Base-by-base conservation (phyloP, 306 rosid genomes). In the Carpinus viminea region DNA sequence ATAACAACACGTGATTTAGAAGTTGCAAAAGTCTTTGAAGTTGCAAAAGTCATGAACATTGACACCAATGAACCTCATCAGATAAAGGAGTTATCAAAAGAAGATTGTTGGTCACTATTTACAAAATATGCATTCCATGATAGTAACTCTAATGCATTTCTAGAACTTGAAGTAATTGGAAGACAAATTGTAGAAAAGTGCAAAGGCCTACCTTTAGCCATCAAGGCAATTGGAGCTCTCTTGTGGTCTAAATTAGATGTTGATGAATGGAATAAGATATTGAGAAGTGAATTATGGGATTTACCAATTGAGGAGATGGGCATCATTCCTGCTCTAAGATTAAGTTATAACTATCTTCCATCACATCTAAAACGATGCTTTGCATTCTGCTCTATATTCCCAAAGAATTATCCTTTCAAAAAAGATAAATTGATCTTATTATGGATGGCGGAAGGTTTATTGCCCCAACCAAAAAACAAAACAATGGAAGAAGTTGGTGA, bases 371-470 rank as follows among this genome's bases (percentile, higher is more conserved):
- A 50, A 5, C 46, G 66, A 12, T 74, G 83, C 47, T 80, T 80
- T 80, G 45, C 61, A 12, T 68, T 46, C 7, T 80, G 72, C 47
- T 80, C 79, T 0, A 15, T 80, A 5, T 69, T 80, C n/a, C 79
- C 79, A 0, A 56, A 75, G 70, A 11, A 41, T 26, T 74, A 56
- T 47, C 60, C 43, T 4, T 41, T 74, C 43, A 68, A 68, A 38
- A 74, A 68, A 64, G 15, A 68, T 4, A 17, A 68, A 3, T 15
- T 80, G 4, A 26, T 80, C 36, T 56, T 7, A 5, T n/a, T 74
- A 9, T 80, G 80, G 84, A 75, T 80, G 79, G 73, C 57, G 1
- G 72, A 69, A 48, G 84, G 75, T 13, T 80, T 80, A 0, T 34
- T 84, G 5, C 73, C 9, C 12, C 75, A 48, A 24, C 15, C 5